Evolutionary conservation across 1,139 yeast species (phyloP), one percentile per base, ranked within the genome.

Genomic region (Candida pseudoviswanathii): DNA sequence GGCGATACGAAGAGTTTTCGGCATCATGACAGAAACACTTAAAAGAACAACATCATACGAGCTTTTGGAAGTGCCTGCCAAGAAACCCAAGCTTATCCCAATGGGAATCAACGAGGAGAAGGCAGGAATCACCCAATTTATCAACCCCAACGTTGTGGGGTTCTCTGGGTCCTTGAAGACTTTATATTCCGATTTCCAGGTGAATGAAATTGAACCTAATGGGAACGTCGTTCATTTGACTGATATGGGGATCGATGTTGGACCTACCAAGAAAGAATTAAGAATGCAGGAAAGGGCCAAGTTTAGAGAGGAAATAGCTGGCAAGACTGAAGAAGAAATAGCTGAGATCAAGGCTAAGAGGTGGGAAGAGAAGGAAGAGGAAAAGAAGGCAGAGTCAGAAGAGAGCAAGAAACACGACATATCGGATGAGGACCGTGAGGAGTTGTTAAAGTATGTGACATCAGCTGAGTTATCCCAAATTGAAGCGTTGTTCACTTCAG

Each of bases 101-200:
- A 38, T 74, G 71, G 47, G 97, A 89, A 65, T 47, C 58, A 5
- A 95, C 89, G 66, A 54, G 31, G 34, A 34, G 5, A 55, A 50
- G 27, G 99, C 92, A 7, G 98, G 98, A 5, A 92, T 94, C 54
- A 83, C 90, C 1, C 81, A 82, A 50, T 91, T 74, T 60, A 70
- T 90, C 37, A 82, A 84, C 49, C 63, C 75, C 4, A 74, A 70
- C 10, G 65, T 75, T 7, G 70, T 78, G 2, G 96, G 97, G 2
- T 90, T 94, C 56, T 67, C 67, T 26, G 99, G 98, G 2, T 78
- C 80, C 10, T 76, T 94, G 58, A 94, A 94, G 66, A 96, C 89
- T 61, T 77, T 97, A 54, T 91, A 91, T 68, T 85, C 96, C n/a
- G 99, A 94, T 65, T 95, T 95, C 64, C 78, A 90, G 63, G 99